Percentiles rank a stretch among this genome's conserved stretches.
These are phyloP conservation scores for Ramaria sp. DNA, from an alignment of 768 basidiomycete genomes.

Conservation along the genomic window DNA sequence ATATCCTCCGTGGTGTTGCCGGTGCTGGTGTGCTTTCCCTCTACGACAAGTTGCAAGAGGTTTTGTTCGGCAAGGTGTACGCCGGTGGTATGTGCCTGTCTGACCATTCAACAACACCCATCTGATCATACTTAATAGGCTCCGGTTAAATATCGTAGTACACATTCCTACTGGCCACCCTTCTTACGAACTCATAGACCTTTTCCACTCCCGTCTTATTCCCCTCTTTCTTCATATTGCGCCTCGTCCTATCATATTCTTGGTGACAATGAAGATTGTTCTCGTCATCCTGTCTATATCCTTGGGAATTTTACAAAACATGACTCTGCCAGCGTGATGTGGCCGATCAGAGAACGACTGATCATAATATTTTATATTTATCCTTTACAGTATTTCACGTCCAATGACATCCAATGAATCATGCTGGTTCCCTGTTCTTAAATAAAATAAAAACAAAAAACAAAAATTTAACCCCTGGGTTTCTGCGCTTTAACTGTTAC, in stretches of 20 bases:
- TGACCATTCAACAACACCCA: neutral
- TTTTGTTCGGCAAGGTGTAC: conserved; percentile 99
- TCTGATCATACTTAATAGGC: conserved; percentile 15
- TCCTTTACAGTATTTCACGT: too few relatives aligned
- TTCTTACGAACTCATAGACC: conserved; percentile 12
- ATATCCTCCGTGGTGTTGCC: conserved; percentile 87
- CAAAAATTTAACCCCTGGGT: too few relatives aligned
- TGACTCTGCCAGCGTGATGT: neutral
- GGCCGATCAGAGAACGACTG: neutral
- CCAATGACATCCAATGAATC: too few relatives aligned
- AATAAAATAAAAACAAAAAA: too few relatives aligned
- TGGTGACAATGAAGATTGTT: neutral
- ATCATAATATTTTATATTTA: too few relatives aligned
- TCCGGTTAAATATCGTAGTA: conserved; percentile 29
- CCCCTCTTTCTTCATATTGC: conserved; percentile 20
- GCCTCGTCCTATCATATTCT: conserved; percentile 5
- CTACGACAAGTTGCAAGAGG: conserved; percentile 96
- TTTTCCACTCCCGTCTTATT: conserved; percentile 11
- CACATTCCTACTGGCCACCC: conserved; percentile 11
- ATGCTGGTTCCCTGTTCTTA: too few relatives aligned
- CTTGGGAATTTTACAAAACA: conserved; percentile 1
- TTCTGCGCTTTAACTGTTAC: too few relatives aligned
- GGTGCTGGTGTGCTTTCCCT: conserved; percentile 99
- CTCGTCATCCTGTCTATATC: conserved; percentile 2
- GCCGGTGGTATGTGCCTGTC: conserved; percentile 59